These are phyloP conservation scores for Zymoseptoria passerinii DNA, from an alignment of 2,329 filamentous ascomycete genomes.

Conservation along the genomic window DNA sequence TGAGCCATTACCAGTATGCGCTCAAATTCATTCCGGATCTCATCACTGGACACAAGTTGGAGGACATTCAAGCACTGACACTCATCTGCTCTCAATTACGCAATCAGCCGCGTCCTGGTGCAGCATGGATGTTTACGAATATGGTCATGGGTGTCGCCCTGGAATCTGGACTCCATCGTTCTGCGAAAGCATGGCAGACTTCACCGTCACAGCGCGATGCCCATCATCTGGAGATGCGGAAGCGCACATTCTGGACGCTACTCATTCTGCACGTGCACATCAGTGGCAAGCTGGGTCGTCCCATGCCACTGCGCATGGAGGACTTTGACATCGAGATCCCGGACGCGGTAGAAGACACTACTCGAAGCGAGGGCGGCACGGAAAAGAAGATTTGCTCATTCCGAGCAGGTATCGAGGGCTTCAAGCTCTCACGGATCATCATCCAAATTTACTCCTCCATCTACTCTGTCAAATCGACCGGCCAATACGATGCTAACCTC, in stretches of 20 bases:
- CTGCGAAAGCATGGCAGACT: conserved; percentile 51
- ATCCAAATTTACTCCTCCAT: conserved; percentile 68
- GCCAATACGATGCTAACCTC: conserved; percentile 53
- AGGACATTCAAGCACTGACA: conserved; percentile 63
- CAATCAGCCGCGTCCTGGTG: conserved; percentile 70
- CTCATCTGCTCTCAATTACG: conserved; percentile 66
- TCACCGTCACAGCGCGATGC: conserved; percentile 44
- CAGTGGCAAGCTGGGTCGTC: conserved; percentile 66
- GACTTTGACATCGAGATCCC: conserved; percentile 76
- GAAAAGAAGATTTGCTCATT: conserved; percentile 53
- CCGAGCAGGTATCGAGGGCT: conserved; percentile 56
- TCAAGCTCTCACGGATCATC: conserved; percentile 57
- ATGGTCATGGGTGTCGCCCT: conserved; percentile 60
- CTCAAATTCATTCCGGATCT: conserved; percentile 62
- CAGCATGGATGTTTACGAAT: conserved; percentile 60
- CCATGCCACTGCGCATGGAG: conserved; percentile 63
- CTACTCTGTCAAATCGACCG: conserved; percentile 56
- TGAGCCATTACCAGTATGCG: conserved; percentile 70
- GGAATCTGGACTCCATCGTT: conserved; percentile 67
- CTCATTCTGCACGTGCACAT: conserved; percentile 59
- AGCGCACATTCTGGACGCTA: conserved; percentile 69
- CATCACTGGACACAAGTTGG: conserved; percentile 51
- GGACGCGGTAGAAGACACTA: conserved; percentile 61
- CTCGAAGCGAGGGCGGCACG: conserved; percentile 50
- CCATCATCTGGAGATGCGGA: conserved; percentile 68